Percentiles rank a stretch among this genome's conserved stretches.
phyloP scores from a whole-genome alignment of 495 filamentous ascomycete species.

The Penicillium canescens region DNA sequence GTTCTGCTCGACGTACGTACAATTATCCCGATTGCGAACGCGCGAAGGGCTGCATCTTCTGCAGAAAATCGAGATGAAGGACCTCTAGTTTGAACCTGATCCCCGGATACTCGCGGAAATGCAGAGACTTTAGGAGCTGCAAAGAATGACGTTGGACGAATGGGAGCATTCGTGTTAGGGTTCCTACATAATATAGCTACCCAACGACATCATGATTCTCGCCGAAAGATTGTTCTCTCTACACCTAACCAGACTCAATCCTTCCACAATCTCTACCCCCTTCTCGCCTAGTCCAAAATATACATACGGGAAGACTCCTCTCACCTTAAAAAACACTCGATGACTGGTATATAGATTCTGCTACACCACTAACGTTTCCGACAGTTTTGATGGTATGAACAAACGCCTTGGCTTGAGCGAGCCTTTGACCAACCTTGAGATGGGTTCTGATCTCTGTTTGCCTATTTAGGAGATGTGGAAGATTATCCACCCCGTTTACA shows the following conservation, averaged over 20 bases:
- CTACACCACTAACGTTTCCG: too few species aligned
- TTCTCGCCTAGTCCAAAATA: too few species aligned
- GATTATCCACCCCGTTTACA: too few species aligned
- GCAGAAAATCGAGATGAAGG: constrained; percentile 4
- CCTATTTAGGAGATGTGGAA: too few species aligned
- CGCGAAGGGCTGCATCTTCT: constrained; percentile 3
- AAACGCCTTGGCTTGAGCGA: neutral
- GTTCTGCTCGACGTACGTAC: constrained; percentile 3
- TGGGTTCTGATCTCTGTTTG: too few species aligned
- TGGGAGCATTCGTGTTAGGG: too few species aligned
- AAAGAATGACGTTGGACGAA: neutral
- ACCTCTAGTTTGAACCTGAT: constrained; percentile 5
- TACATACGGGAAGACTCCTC: too few species aligned
- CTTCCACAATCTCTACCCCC: too few species aligned
- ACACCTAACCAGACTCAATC: neutral
- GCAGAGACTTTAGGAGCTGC: constrained; percentile 1
- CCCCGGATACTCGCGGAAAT: constrained; percentile 2
- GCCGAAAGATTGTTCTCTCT: neutral
- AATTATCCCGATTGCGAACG: constrained; percentile 5
- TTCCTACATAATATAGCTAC: neutral
- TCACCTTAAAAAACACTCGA: too few species aligned
- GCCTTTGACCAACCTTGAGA: too few species aligned
- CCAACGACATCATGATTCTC: neutral
- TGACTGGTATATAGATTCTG: too few species aligned
- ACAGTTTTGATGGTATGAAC: too few species aligned